Evolutionary conservation across 768 basidiomycete genomes (phyloP).

Genomic region (Sporobolomyces roseus): DNA sequence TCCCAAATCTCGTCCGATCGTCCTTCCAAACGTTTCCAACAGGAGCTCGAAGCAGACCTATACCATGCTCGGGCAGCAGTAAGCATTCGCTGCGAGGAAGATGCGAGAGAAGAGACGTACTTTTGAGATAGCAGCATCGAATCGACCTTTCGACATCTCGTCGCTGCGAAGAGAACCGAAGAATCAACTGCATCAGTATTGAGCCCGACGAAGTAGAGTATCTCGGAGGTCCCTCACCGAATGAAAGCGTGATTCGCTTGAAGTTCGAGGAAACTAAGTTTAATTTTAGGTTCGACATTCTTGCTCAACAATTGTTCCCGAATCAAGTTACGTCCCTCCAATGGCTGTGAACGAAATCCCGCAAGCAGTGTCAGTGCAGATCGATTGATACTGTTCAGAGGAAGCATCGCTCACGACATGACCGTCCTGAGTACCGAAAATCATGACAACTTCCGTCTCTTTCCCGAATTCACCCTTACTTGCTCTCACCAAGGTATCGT

Average conservation of each 20-base stretch:
- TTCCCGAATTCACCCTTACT: constrained; percentile 64
- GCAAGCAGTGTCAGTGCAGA: not conserved
- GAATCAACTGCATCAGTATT: not conserved
- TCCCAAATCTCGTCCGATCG: constrained; percentile 78
- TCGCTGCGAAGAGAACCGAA: constrained; percentile 1
- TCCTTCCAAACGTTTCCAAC: constrained; percentile 91
- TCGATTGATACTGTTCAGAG: not conserved
- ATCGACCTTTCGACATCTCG: constrained; percentile 48
- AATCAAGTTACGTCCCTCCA: constrained; percentile 78
- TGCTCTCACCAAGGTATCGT: constrained; percentile 73
- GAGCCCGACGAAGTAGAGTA: not conserved
- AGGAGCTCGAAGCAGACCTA: constrained; percentile 52
- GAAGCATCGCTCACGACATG: constrained; percentile 31
- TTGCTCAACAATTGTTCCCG: constrained; percentile 60
- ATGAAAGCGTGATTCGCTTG: constrained; percentile 97
- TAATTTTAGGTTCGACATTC: constrained; percentile 13
- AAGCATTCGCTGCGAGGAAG: constrained; percentile 43
- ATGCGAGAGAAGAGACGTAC: constrained; percentile 53
- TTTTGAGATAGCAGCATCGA: constrained; percentile 87
- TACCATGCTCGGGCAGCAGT: not conserved
- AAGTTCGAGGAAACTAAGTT: constrained; percentile 77
- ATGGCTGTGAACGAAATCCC: constrained; percentile 51
- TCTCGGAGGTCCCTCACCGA: constrained; percentile 51
- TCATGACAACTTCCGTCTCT: constrained; percentile 69
- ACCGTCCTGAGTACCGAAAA: constrained; percentile 85